phyloP scores from a whole-genome alignment of 1,284 basidiomycete genomes.

The Lignosus rhinocerotis region DNA sequence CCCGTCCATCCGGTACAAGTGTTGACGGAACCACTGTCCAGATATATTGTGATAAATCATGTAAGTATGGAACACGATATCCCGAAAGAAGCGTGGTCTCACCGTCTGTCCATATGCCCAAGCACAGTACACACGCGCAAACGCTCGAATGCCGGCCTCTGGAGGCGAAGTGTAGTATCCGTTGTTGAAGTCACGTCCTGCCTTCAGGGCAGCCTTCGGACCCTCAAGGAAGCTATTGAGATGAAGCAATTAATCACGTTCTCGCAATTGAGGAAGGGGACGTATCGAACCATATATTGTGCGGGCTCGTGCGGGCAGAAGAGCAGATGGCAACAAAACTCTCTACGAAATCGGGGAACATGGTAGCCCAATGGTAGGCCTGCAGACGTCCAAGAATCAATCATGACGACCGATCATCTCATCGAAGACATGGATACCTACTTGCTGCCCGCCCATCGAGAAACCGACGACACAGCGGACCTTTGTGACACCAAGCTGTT shows the following conservation, averaged over 20 bases:
- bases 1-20: constrained; percentile 34
- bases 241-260: not conserved
- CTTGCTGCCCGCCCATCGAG: constrained; percentile 37
- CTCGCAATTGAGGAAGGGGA: not conserved
- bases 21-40: constrained; percentile 38
- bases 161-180: constrained; percentile 38
- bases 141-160: constrained; percentile 37
- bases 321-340: constrained; percentile 38
- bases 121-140: constrained; percentile 38
- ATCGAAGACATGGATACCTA: constrained; percentile 2
- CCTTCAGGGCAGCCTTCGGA: constrained; percentile 38
- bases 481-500: constrained; percentile 28
- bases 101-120: constrained; percentile 43
- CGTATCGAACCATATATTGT: constrained; percentile 36
- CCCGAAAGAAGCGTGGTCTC: constrained; percentile 4
- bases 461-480: constrained; percentile 33
- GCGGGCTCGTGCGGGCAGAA: constrained; percentile 40
- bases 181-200: constrained; percentile 37
- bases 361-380: constrained; percentile 38
- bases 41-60: constrained; percentile 1
- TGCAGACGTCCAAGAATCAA: constrained; percentile 4
- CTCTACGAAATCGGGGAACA: constrained; percentile 40
- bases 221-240: constrained; percentile 39
- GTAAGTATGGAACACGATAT: not conserved
- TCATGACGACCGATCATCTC: not conserved